These are phyloP conservation scores for Dillenia turbinata DNA, from an alignment of 164 flowering plant genomes.

Conservation along the genomic window DNA sequence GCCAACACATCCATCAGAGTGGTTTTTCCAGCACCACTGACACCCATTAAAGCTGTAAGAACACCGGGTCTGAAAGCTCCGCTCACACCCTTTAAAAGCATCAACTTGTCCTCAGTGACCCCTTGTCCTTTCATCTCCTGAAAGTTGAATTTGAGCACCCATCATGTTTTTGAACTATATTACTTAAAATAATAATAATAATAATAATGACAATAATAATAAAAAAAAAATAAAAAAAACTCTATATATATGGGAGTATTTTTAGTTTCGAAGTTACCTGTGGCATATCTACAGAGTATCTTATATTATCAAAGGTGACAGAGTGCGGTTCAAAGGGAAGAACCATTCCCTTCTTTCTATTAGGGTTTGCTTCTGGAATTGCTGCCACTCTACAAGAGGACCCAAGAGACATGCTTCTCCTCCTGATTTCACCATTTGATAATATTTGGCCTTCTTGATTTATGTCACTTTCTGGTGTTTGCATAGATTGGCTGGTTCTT, in stretches of 20 bases:
- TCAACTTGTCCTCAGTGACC: constrained; percentile 21
- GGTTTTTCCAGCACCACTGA: constrained; percentile 28
- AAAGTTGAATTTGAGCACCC: not conserved
- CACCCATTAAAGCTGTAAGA: constrained; percentile 32
- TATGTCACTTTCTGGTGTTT: constrained; percentile 1
- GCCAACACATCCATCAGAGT: constrained; percentile 43
- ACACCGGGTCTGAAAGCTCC: constrained; percentile 4
- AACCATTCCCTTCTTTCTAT: constrained; percentile 41
- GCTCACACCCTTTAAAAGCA: constrained; percentile 12
- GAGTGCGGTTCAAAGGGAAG: constrained; percentile 54
- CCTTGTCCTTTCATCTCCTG: constrained; percentile 68
- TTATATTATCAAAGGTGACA: constrained; percentile 40
- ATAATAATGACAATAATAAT: no score
- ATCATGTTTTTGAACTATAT: not conserved
- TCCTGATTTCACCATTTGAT: not conserved
- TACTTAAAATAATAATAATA: no score
- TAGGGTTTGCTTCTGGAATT: constrained; percentile 7
- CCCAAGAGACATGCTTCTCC: constrained; percentile 11
- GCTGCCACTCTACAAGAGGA: constrained; percentile 13
- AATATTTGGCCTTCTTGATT: not conserved
- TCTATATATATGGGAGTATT: not conserved
- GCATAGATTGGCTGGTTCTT: constrained; percentile 4
- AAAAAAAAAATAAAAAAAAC: no score
- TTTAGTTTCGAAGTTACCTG: constrained; percentile 24
- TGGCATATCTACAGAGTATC: constrained; percentile 54